Base-by-base conservation (phyloP, 768 basidiomycete genomes). In the Solioccasus polychromus region DNA sequence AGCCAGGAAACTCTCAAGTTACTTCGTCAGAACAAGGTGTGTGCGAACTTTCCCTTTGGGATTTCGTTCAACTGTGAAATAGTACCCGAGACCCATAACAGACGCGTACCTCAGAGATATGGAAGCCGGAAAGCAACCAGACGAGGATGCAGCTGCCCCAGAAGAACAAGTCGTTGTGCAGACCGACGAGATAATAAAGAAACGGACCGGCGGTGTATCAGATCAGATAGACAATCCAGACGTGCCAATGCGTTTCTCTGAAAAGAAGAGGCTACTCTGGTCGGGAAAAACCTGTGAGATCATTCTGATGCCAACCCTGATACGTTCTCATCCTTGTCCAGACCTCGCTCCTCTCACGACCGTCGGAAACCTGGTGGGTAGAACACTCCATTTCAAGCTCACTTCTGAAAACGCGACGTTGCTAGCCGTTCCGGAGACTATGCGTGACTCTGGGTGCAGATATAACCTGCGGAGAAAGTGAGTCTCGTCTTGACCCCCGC, bases 381-480 rank as follows among this genome's bases (percentile, higher is more conserved):
- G 23, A 41, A 11, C 23, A 20, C 17, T 28, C 25, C 8, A 9
- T 23, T 3, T 35, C 8, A 24, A 9, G 12, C 17, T 9, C 17
- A 19, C 8, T n/a, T 42, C 18, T 37, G 17, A 42, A 32, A 32
- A 39, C 20, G 18, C 30, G n/a, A n/a, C n/a, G n/a, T n/a, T 35
- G 28, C 35, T 19, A 94, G 86, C 96, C 96, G 2, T 99, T 98
- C 74, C 82, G 96, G 15, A 79, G 94, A 10, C 69, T 98, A 7
- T 96, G 92, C 55, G 83, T 88, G 8, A 71, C 79, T 20, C 82
- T 87, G 47, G 95, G 95, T 12, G 92, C 88, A 3, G 93, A 95
- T 52, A 96, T 98, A 55, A 95, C 93, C 3, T 93, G 91, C 52
- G 92, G 92, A 20, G 95, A 97, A 68, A 97, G 87, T 88, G 3